Percentiles rank a stretch among this genome's conserved stretches.
Evolutionary conservation across 768 basidiomycete species (phyloP).

Genomic region (Favolaschia claudopus): DNA sequence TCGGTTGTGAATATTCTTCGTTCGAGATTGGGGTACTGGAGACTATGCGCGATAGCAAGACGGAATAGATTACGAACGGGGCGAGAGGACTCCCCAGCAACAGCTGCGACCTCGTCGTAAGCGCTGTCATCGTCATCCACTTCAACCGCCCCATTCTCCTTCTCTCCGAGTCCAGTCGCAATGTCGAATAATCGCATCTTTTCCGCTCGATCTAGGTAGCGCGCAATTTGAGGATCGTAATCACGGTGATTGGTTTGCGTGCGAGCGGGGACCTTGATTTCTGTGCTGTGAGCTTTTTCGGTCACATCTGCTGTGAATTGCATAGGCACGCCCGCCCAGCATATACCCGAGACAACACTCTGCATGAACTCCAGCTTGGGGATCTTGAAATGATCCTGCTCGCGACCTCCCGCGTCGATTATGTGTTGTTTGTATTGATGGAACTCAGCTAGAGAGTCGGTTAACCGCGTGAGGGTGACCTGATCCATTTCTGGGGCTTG

Average conservation of each 20-base stretch:
- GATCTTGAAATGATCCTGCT: constrained; percentile 46
- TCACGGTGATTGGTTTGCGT: constrained; percentile 39
- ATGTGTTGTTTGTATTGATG: constrained; percentile 45
- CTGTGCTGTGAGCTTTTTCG: constrained; percentile 40
- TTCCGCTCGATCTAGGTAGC: constrained; percentile 40
- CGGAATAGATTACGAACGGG: constrained; percentile 17
- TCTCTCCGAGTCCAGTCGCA: constrained; percentile 24
- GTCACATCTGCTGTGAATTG: constrained; percentile 47
- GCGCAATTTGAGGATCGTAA: constrained; percentile 43
- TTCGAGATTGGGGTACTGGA: constrained; percentile 11
- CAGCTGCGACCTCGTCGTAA: not conserved
- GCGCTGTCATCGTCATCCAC: not conserved
- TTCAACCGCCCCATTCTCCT: constrained; percentile 14
- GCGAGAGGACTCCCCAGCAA: not conserved
- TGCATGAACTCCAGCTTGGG: constrained; percentile 52
- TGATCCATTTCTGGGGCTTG: constrained; percentile 40
- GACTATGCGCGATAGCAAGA: constrained; percentile 2
- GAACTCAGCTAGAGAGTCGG: constrained; percentile 34
- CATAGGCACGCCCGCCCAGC: constrained; percentile 35
- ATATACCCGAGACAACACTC: constrained; percentile 36
- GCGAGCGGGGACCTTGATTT: constrained; percentile 41
- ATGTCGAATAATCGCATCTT: constrained; percentile 39
- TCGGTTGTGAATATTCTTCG: constrained; percentile 15
- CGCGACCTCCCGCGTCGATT: constrained; percentile 34
- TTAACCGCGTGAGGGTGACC: constrained; percentile 21